phyloP scores from a whole-genome alignment of 1,139 yeast genomes.

The Hemisphaericaspora lyxosophila region DNA sequence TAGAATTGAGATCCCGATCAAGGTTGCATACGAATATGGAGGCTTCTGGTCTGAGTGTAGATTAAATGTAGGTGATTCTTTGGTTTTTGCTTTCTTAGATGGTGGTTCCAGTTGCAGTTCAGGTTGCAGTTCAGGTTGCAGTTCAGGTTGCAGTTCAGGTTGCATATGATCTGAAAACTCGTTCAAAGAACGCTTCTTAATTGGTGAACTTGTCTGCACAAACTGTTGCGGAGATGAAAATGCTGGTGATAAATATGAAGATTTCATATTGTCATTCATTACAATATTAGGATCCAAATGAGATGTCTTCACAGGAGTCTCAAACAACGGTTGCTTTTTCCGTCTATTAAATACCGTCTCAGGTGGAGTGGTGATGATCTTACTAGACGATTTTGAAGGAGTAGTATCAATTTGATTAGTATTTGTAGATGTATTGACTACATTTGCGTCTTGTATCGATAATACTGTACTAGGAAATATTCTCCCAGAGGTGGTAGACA shows the following conservation, averaged over 20 bases:
- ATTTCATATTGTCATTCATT: constrained; percentile 10
- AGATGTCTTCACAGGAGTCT: constrained; percentile 11
- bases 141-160: neutral
- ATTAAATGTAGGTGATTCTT: constrained; percentile 7
- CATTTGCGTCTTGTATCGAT: constrained; percentile 9
- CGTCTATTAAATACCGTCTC: constrained; percentile 18
- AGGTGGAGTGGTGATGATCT: constrained; percentile 40
- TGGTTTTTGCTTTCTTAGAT: constrained; percentile 27
- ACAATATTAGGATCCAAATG: constrained; percentile 14
- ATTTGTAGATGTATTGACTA: constrained; percentile 1
- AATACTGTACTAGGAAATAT: constrained; percentile 4
- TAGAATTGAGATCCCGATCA: constrained; percentile 91
- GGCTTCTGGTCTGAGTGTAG: constrained; percentile 53
- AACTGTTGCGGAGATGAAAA: constrained; percentile 45
- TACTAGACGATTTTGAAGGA: constrained; percentile 14
- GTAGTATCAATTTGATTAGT: constrained; percentile 15
- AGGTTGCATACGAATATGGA: constrained; percentile 89
- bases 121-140: neutral
- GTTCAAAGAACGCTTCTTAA: constrained; percentile 16
- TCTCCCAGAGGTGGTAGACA: constrained; percentile 5
- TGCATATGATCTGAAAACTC: neutral
- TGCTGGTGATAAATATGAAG: constrained; percentile 45
- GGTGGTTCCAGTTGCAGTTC: neutral
- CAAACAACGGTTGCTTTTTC: constrained; percentile 6
- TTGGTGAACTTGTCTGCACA: constrained; percentile 11